Conservation (phyloP, 148 eudicot genomes). For the Hydrangea macrophylla region DNA sequence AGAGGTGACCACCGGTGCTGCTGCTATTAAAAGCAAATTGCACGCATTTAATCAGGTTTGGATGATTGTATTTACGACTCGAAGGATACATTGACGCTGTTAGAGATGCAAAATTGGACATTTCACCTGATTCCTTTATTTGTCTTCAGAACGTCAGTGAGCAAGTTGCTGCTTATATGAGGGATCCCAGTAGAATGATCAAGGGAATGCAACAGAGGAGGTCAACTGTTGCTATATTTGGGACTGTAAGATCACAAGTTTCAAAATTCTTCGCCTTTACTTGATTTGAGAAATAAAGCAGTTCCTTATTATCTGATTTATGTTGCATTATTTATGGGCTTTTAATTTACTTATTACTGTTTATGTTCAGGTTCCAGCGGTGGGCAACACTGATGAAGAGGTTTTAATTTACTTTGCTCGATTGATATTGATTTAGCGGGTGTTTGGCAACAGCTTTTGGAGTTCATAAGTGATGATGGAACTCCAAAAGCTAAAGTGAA, state of each 20-base stretch:
- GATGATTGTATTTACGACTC: constrained; percentile 26
- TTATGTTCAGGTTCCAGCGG: constrained; percentile 42
- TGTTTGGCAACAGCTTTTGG: no score
- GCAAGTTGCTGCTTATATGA: constrained; percentile 89
- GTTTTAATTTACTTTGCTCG: constrained; percentile 24
- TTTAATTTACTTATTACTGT: not conserved
- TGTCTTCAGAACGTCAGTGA: constrained; percentile 70
- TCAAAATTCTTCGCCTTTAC: not conserved
- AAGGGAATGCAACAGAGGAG: constrained; percentile 84
- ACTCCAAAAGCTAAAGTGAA: no score
- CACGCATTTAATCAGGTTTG: constrained; percentile 91
- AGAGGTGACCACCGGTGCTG: constrained; percentile 93
- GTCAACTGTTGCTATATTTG: constrained; percentile 66
- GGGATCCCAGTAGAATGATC: constrained; percentile 91
- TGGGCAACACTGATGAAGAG: constrained; percentile 41
- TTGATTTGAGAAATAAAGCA: not conserved
- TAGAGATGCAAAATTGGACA: not conserved
- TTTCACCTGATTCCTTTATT: constrained; percentile 6
- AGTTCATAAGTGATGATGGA: no score
- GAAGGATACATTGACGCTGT: constrained; percentile 7
- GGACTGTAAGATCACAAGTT: constrained; percentile 51
- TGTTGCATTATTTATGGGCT: not conserved
- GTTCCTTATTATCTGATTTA: not conserved
- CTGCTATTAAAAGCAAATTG: constrained; percentile 70
- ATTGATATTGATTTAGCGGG: not conserved